A percentile compares a stretch with the other conserved stretches of the same genome.
Conservation (phyloP, 1,284 basidiomycete species). For the Salmacisia buchloeana region DNA sequence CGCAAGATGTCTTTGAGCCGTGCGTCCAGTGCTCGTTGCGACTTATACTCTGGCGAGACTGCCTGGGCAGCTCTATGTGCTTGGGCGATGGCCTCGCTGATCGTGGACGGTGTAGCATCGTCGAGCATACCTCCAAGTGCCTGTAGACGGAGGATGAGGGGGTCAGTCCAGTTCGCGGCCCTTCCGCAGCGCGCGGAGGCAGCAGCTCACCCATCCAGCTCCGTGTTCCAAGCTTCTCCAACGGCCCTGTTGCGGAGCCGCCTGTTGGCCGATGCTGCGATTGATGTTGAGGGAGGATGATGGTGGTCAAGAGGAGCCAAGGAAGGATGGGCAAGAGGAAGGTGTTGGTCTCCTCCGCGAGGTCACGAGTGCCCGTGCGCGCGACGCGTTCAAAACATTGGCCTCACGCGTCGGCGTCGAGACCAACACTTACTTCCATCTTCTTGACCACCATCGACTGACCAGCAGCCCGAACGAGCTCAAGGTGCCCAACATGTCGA, state of each 20-base stretch:
- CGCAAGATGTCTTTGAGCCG: not conserved
- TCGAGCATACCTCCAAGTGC: too few species aligned
- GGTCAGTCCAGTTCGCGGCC: too few species aligned
- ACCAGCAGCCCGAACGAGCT: too few species aligned
- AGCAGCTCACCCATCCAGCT: too few species aligned
- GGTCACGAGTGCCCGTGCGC: not conserved
- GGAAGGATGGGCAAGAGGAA: not conserved
- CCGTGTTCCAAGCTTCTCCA: too few species aligned
- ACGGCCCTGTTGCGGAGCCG: too few species aligned
- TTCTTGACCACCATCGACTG: not conserved
- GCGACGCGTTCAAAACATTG: not conserved
- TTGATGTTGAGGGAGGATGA: not conserved
- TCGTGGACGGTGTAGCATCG: too few species aligned
- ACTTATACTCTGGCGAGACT: not conserved
- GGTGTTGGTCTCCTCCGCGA: conserved; percentile 1
- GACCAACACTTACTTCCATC: not conserved
- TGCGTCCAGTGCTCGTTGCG: not conserved
- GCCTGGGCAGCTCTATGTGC: not conserved
- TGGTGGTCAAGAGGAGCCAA: too few species aligned
- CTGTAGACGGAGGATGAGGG: too few species aligned
- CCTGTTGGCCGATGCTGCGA: not conserved
- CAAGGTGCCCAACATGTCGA: not conserved
- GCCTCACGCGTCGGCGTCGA: too few species aligned
- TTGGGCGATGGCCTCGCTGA: not conserved
- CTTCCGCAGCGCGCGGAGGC: too few species aligned